phyloP scores from a whole-genome alignment of 148 eudicot genomes.

The Chenopodium album region DNA sequence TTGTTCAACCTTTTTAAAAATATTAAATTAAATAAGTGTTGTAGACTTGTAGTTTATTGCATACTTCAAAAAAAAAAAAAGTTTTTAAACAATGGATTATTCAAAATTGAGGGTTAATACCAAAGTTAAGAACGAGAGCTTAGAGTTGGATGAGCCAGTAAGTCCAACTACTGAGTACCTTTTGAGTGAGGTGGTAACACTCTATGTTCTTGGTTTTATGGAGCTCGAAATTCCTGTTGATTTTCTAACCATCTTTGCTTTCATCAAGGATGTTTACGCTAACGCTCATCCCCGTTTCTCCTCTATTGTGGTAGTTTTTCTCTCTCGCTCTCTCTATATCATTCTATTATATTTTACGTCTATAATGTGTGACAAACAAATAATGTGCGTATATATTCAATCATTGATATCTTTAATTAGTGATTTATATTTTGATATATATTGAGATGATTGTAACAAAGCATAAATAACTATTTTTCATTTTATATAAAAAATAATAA shows the following conservation, averaged over 20 bases:
- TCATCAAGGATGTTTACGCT: background rate
- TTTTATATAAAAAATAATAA: too few relatives aligned
- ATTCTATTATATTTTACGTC: too few relatives aligned
- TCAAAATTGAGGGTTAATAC: background rate
- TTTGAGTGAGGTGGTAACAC: conserved; percentile 1
- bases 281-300: background rate
- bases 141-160: background rate
- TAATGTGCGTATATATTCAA: too few relatives aligned
- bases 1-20: too few relatives aligned
- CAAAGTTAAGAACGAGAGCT: background rate
- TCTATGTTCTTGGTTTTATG: background rate
- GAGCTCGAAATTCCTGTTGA: background rate
- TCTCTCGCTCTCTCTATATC: background rate
- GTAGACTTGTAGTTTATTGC: too few relatives aligned
- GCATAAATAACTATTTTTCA: too few relatives aligned
- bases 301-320: background rate
- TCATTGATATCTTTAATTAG: too few relatives aligned
- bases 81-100: background rate
- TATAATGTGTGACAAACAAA: too few relatives aligned
- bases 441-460: too few relatives aligned
- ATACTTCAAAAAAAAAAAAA: background rate
- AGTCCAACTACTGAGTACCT: background rate
- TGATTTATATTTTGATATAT: too few relatives aligned
- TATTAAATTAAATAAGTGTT: too few relatives aligned
- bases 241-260: background rate